Base-by-base conservation (phyloP, 164 flowering plant species). In the Amborella trichopoda region DNA sequence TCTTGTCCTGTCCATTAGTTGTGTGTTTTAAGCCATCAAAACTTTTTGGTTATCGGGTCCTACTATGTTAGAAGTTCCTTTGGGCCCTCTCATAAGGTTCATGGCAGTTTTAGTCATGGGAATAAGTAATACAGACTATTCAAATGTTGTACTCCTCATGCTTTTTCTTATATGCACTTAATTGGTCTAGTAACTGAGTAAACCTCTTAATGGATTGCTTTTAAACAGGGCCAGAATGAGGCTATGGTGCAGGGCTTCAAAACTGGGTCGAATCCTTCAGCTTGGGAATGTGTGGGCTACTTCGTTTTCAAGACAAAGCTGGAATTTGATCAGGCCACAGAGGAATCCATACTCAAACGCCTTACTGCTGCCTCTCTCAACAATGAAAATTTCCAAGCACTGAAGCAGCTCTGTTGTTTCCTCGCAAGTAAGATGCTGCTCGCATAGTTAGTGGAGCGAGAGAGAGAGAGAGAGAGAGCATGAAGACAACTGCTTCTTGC, bases 251-350 rank as follows among this genome's bases (percentile, higher is more conserved):
- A 14, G 4, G 6, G 39, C 18, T 21, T 14, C 23, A 19, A 33
- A n/a, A 26, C 23, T 1, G 32, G 50, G 11, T 13, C 16, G 34
- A 38, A 26, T 14, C 49, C 64, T 49, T 52, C 67, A 19, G 64
- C 69, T 52, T 65, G 69, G 69, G 69, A 61, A 36, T 68, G 69
- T 39, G 63, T 56, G 12, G 69, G 73, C 3, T 45, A 68, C 49
- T 51, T 64, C 28, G 38, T 58, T 39, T 65, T 65, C 51, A 58
- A 53, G 39, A 23, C 28, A 0, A 61, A 56, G 50, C 6, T 13
- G 24, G 59, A 55, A 10, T 64, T 51, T 39, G 56, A 61, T 32
- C 37, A 25, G 48, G 64, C 51, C 5, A 51, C 69, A 3, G 67
- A 64, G 56, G 69, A 54, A 18, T 43, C 49, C 19, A 3, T 64